Evolutionary conservation across 1,284 basidiomycete species (phyloP), one percentile per base, ranked within the genome.

Genomic region (Xerocomus amazonicus): DNA sequence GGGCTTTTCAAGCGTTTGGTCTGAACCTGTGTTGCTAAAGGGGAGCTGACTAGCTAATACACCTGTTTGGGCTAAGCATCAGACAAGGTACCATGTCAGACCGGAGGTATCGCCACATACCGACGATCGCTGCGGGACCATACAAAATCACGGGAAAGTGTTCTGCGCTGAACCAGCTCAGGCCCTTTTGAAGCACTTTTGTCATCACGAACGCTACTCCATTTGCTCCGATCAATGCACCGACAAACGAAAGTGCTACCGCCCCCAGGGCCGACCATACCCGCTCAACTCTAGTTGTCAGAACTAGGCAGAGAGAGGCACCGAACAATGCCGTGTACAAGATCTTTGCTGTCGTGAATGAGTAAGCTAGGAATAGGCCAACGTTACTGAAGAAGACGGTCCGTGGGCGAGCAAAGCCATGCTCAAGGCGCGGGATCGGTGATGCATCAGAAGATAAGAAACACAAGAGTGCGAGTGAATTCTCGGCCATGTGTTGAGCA

Each of bases 401-500:
- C 9, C 75, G 73, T 1, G 87, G 86, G 26, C 71, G 74, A 4
- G 72, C 70, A 59, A 81, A 79, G 10, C 79, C 78, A 51, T 71
- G 67, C 4, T 76, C 79, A 12, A 90, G 73, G 0, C 73, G 72
- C 0, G 84, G 80, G 3, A 93, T 67, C 1, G 84, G 78, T 0
- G 89, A 90, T 3, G 71, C 73, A 0, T 75, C 59, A 0, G 84
- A 83, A 0, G 90, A 84, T n/a, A 99, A 79, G 63, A 92, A 78
- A 35, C 79, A 78, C 31, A 97, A 72, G 28, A 98, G 81, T 0
- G 90, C 90, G 14, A 97, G 80, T 1, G 87, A 79, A 61, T 97
- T 98, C 55, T 92, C 90, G 19, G 83, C 93, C 84, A 98, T 97
- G 72, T 98, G 91, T 76, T 95, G 73, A 4, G 86, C 83, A 6